A percentile compares a stretch with the other conserved stretches of the same genome.
phyloP scores from a whole-genome alignment of 768 basidiomycete species.

The Lactifluus piperatus region DNA sequence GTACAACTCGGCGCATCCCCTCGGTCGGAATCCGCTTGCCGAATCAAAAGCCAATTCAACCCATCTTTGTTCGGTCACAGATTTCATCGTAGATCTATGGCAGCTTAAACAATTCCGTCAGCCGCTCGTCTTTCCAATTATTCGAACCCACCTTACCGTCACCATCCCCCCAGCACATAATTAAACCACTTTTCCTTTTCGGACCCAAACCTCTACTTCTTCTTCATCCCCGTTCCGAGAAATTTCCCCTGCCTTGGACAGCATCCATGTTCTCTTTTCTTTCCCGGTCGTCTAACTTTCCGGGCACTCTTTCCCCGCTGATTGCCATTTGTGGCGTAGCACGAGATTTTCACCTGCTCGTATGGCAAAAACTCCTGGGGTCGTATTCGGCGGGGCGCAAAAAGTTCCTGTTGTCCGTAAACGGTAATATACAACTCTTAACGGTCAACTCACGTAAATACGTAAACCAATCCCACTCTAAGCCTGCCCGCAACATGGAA shows the following conservation, averaged over 20 bases:
- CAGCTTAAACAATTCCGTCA: slow-evolving; percentile 20
- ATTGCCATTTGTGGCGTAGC: slow-evolving; percentile 16
- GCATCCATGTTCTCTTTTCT: slow-evolving; percentile 7
- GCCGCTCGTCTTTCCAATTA: slow-evolving; percentile 13
- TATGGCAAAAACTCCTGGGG: neutral
- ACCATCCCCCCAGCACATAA: slow-evolving; percentile 9
- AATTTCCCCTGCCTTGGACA: slow-evolving; percentile 9
- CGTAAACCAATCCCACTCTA: neutral
- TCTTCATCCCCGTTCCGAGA: slow-evolving; percentile 17
- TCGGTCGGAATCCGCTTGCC: slow-evolving; percentile 13
- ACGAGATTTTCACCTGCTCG: slow-evolving; percentile 14
- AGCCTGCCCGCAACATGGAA: slow-evolving; percentile 11
- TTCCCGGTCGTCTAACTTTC: neutral
- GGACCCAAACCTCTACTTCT: neutral
- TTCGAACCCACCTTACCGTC: slow-evolving; percentile 15
- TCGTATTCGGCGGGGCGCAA: neutral
- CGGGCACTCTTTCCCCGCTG: slow-evolving; percentile 11
- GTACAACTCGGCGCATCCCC: slow-evolving; percentile 13
- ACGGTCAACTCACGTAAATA: slow-evolving; percentile 6
- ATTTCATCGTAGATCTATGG: slow-evolving; percentile 16
- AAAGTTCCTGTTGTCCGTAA: slow-evolving; percentile 9
- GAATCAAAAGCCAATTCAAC: slow-evolving; percentile 17
- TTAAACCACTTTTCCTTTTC: slow-evolving; percentile 18
- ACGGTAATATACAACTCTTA: slow-evolving; percentile 16
- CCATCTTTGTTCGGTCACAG: slow-evolving; percentile 17